These are phyloP conservation scores for Alternaria viburni DNA, from an alignment of 2,329 filamentous ascomycete genomes.

Conservation along the genomic window DNA sequence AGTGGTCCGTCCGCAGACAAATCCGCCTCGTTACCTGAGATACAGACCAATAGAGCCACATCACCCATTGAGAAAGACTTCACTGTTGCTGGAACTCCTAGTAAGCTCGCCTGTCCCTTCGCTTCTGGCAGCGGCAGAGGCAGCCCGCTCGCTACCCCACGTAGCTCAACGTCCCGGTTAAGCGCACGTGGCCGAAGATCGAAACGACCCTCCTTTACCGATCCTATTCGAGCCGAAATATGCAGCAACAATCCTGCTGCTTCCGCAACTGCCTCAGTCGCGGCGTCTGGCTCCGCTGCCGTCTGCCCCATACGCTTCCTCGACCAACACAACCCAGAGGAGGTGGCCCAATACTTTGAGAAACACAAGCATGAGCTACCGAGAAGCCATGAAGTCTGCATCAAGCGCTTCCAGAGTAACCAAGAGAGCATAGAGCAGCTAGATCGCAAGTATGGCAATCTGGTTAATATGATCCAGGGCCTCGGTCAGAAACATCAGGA, in stretches of 20 bases:
- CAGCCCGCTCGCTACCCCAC: conserved; percentile 51
- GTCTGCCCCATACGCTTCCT: conserved; percentile 93
- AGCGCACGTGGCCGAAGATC: conserved; percentile 47
- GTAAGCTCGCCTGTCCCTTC: conserved; percentile 82
- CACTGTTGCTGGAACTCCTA: conserved; percentile 81
- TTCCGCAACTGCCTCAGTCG: conserved; percentile 55
- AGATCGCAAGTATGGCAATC: conserved; percentile 90
- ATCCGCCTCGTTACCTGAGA: conserved; percentile 27
- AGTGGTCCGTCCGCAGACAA: conserved; percentile 46
- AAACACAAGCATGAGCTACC: conserved; percentile 95
- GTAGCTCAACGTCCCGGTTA: conserved; percentile 48
- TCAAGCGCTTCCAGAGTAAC: conserved; percentile 87
- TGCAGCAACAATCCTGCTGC: conserved; percentile 53
- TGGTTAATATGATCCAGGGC: conserved; percentile 93
- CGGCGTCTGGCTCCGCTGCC: conserved; percentile 50
- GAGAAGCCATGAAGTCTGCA: conserved; percentile 89
- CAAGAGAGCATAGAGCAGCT: conserved; percentile 84
- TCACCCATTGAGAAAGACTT: conserved; percentile 81
- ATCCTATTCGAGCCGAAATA: conserved; percentile 51
- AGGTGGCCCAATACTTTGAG: conserved; percentile 91
- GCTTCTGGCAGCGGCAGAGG: conserved; percentile 58
- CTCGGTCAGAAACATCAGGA: conserved; percentile 86
- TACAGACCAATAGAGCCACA: conserved; percentile 45
- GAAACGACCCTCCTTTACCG: conserved; percentile 51
- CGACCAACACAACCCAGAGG: conserved; percentile 90